Evolutionary conservation across 2,329 filamentous ascomycete species (phyloP).

Genomic region (Pseudogymnoascus sp.): DNA sequence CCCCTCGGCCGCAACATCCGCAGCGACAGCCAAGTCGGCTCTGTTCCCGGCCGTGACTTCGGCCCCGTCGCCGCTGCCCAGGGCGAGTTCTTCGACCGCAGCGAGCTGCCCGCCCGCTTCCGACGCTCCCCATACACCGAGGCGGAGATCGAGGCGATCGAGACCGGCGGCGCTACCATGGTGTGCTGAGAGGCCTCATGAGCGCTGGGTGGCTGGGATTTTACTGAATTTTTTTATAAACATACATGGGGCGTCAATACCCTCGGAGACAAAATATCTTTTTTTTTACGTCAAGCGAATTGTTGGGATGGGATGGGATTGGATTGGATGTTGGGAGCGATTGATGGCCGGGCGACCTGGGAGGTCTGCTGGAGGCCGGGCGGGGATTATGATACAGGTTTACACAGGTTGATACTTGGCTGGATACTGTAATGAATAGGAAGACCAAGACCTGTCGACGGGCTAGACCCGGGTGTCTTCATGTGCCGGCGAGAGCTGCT

Average conservation of each 20-base stretch:
- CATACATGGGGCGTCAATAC: constrained; percentile 1
- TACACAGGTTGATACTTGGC: constrained; percentile 6
- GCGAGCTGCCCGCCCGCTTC: constrained; percentile 80
- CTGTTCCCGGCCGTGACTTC: constrained; percentile 57
- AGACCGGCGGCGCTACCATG: constrained; percentile 79
- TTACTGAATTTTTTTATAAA: background rate
- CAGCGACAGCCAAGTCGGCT: constrained; percentile 22
- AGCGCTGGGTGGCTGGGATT: background rate
- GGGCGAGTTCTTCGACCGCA: constrained; percentile 81
- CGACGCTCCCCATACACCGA: constrained; percentile 64
- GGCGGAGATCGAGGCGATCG: constrained; percentile 90
- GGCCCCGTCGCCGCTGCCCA: constrained; percentile 63
- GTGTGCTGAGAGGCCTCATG: constrained; percentile 29
- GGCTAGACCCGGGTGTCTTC: constrained; percentile 1
- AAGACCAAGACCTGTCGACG: constrained; percentile 3
- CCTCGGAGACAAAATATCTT: background rate
- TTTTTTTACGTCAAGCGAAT: constrained; percentile 4
- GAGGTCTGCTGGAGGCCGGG: background rate
- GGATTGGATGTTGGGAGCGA: background rate
- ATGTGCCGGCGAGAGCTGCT: background rate
- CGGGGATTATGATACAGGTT: constrained; percentile 2
- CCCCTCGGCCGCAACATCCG: constrained; percentile 36
- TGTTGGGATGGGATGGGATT: background rate
- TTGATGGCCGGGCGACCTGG: background rate
- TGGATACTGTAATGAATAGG: constrained; percentile 7